phyloP scores from a whole-genome alignment of 2,329 filamentous ascomycete species.

The Endothia cerciana region DNA sequence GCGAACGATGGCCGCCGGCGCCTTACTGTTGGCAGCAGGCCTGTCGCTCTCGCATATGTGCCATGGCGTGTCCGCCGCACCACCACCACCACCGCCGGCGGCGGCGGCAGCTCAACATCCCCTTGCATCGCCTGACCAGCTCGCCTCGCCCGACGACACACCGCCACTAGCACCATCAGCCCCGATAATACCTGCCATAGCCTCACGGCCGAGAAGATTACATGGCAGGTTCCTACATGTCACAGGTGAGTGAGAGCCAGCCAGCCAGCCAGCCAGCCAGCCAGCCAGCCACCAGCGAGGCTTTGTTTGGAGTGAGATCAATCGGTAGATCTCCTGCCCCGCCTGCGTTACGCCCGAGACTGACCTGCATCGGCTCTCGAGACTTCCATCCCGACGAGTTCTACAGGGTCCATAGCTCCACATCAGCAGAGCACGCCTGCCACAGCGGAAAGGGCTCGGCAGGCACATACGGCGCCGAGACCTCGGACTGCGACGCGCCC shows the following conservation, averaged over 20 bases:
- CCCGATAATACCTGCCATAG: conserved; percentile 30
- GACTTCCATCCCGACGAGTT: conserved; percentile 91
- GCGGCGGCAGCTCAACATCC: conserved; percentile 25
- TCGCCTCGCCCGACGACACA: conserved; percentile 1
- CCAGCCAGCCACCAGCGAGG: not conserved
- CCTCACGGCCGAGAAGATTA: conserved; percentile 49
- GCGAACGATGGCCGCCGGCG: conserved; percentile 14
- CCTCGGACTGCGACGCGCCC: conserved; percentile 86
- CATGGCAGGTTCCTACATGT: conserved; percentile 84
- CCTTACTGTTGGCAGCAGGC: conserved; percentile 30
- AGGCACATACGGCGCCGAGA: conserved; percentile 82
- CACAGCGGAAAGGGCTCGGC: conserved; percentile 78
- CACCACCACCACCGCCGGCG: too few relatives aligned
- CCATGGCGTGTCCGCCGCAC: conserved; percentile 38
- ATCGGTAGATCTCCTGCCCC: conserved; percentile 29
- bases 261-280: too few relatives aligned
- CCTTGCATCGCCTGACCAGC: conserved; percentile 25
- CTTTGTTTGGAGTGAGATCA: not conserved
- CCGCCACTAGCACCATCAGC: conserved; percentile 17
- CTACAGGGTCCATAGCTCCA: conserved; percentile 80
- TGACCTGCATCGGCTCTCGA: conserved; percentile 42
- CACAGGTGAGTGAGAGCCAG: conserved; percentile 65
- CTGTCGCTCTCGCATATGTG: conserved; percentile 35
- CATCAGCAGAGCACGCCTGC: conserved; percentile 70
- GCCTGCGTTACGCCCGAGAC: not conserved